phyloP scores from a whole-genome alignment of 306 rosid genomes.

The Ammopiptanthus mongolicus region DNA sequence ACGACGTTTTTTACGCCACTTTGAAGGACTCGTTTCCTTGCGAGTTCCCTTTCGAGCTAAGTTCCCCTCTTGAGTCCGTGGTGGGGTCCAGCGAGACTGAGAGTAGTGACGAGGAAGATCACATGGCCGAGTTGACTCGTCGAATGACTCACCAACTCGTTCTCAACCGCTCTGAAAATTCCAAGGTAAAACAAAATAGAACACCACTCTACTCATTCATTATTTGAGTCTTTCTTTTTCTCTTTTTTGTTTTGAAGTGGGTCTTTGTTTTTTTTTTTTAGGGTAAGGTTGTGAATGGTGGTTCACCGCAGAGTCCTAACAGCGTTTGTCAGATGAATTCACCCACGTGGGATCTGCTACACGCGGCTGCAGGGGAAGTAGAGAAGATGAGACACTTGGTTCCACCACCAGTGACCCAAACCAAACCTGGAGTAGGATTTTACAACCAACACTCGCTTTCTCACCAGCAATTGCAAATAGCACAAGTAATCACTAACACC shows the following conservation, averaged over 20 bases:
- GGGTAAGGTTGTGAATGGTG: constrained; percentile 21
- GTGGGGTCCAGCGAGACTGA: constrained; percentile 58
- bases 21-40: constrained; percentile 13
- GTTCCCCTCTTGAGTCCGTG: constrained; percentile 55
- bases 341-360: constrained; percentile 62
- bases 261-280: not conserved
- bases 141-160: constrained; percentile 41
- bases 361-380: constrained; percentile 64
- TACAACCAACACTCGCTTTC: constrained; percentile 30
- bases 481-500: constrained; percentile 33
- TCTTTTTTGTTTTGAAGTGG: not conserved
- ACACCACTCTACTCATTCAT: not conserved
- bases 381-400: constrained; percentile 50
- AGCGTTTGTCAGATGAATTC: constrained; percentile 24
- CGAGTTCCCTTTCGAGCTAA: constrained; percentile 25
- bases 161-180: not conserved
- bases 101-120: constrained; percentile 73
- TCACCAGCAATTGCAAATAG: constrained; percentile 42
- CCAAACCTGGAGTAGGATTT: constrained; percentile 15
- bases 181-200: constrained; percentile 28
- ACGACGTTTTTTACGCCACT: not conserved
- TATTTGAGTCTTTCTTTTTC: not conserved
- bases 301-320: constrained; percentile 68
- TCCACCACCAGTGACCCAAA: constrained; percentile 8
- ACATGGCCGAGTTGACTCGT: constrained; percentile 54